Evolutionary conservation across 345 rosid genomes (phyloP).

Genomic region (Cochlearia excelsa): DNA sequence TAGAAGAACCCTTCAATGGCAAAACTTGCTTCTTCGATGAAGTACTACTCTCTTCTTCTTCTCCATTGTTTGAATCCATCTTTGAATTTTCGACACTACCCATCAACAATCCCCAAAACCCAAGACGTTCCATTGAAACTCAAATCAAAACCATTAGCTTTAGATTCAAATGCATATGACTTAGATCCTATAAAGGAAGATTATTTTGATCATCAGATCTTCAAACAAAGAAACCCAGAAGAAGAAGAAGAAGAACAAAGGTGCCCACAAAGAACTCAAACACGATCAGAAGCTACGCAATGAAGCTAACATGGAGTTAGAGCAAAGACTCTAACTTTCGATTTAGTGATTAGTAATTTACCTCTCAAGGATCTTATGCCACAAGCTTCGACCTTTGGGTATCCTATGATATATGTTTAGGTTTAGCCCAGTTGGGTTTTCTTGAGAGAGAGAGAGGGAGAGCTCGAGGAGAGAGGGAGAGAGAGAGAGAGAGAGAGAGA

Average conservation of each 20-base stretch:
- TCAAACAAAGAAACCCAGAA: conserved; percentile 4
- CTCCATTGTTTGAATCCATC: conserved; percentile 43
- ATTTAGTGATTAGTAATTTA: conserved; percentile 17
- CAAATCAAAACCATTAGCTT: conserved; percentile 21
- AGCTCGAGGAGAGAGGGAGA: conserved; percentile 2
- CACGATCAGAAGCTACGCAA: conserved; percentile 30
- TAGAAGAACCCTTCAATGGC: conserved; percentile 58
- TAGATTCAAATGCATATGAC: background rate
- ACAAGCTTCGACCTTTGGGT: conserved; percentile 21
- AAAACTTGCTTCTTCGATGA: conserved; percentile 59
- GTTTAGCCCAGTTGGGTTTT: conserved; percentile 14
- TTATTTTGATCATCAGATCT: conserved; percentile 20
- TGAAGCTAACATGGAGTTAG: conserved; percentile 27
- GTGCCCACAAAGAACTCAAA: conserved; percentile 28
- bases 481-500: conserved; percentile 25
- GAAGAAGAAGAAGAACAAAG: conserved; percentile 2
- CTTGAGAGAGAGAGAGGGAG: conserved; percentile 15
- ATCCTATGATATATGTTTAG: conserved; percentile 18
- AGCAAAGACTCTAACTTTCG: conserved; percentile 28
- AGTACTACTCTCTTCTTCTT: conserved; percentile 44
- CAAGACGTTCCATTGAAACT: conserved; percentile 32
- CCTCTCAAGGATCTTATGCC: conserved; percentile 26
- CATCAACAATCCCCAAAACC: conserved; percentile 47
- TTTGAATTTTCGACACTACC: conserved; percentile 46
- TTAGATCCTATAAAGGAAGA: conserved; percentile 4